Evolutionary conservation across 2,329 filamentous ascomycete genomes (phyloP), one percentile per base, ranked within the genome.

Genomic region (Fusarium virguliforme): DNA sequence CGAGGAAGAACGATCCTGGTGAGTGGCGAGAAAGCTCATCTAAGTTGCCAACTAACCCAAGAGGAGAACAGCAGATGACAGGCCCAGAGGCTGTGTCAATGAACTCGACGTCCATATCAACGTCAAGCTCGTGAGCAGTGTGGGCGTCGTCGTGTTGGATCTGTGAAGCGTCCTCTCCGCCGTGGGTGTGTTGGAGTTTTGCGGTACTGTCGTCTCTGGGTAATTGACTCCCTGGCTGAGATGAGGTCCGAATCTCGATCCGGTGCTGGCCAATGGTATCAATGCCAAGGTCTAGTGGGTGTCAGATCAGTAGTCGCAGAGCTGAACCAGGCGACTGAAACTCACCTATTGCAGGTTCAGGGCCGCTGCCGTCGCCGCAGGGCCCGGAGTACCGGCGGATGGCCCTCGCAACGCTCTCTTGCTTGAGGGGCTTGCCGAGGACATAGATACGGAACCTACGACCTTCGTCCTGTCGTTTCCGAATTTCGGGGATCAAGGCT

Each of bases 401-500:
- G 26, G 43, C 28, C 8, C 43, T 30, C 3, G 15, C 3, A 8
- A 48, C 1, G 18, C 15, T 48, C 26, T 48, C 26, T 2, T 28
- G 43, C 28, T 4, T 30, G 7, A 51, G 2, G 6, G 48, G n/a
- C 7, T 22, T 51, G 13, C 50, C 50, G 3, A 28, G n/a, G 4
- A 61, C 7, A 7, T 65, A 62, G 9, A 65, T 26, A 8, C 41
- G 22, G 15, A 54, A 62, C 10, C 32, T n/a, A 35, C 32, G 56
- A 3, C 30, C 28, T 1, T 54, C 10, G 6, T 37, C 28, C 13
- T 54, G 22, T 30, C 63, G 59, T 18, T 58, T 40, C 38, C 43
- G 59, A n/a, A 62, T 26, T 13, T 51, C 54, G 8, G 32, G 32
- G n/a, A 62, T 65, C n/a, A 65, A n/a, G 6, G 46, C 54, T 12